phyloP scores from a whole-genome alignment of 1,284 basidiomycete genomes.

The Heterobasidion occidentale region DNA sequence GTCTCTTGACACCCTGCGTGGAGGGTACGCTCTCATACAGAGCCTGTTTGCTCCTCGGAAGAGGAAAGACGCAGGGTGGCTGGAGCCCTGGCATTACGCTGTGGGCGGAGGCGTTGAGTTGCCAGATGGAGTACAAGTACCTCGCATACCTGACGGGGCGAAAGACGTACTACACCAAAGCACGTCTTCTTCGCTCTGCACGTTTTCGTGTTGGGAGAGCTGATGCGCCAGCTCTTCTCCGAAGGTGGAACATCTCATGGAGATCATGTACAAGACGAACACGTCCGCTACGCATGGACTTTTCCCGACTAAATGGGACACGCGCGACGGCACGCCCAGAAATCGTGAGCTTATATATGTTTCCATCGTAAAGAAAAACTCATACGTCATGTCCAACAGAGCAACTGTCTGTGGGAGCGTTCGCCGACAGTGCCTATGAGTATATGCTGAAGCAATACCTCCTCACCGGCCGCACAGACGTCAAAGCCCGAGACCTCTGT shows the following conservation, averaged over 20 bases:
- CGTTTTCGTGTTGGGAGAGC: background rate
- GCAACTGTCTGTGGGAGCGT: slow-evolving; percentile 49
- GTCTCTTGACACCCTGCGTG: slow-evolving; percentile 5
- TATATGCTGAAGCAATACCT: slow-evolving; percentile 71
- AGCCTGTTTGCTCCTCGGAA: slow-evolving; percentile 6
- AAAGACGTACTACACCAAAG: slow-evolving; percentile 40
- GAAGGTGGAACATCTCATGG: slow-evolving; percentile 27
- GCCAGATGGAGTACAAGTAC: slow-evolving; percentile 59
- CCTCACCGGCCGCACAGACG: slow-evolving; percentile 52
- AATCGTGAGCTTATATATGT: slow-evolving; percentile 24
- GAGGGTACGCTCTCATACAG: background rate
- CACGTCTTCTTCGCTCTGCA: slow-evolving; percentile 14
- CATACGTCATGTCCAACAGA: background rate
- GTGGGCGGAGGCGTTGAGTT: slow-evolving; percentile 42
- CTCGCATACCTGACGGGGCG: slow-evolving; percentile 55
- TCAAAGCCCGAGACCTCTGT: slow-evolving; percentile 57
- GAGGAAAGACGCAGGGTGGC: slow-evolving; percentile 24
- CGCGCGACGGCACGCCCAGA: slow-evolving; percentile 29
- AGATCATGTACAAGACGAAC: slow-evolving; percentile 34
- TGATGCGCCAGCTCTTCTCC: background rate
- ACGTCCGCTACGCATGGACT: slow-evolving; percentile 39
- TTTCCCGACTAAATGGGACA: slow-evolving; percentile 46
- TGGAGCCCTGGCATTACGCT: slow-evolving; percentile 19
- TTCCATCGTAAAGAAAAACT: too few species aligned
- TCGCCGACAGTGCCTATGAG: slow-evolving; percentile 67